A percentile compares a stretch with the other conserved stretches of the same genome.
Conservation (phyloP, 371 early-diverging fungal species). For the Zopfochytrium polystomum region DNA sequence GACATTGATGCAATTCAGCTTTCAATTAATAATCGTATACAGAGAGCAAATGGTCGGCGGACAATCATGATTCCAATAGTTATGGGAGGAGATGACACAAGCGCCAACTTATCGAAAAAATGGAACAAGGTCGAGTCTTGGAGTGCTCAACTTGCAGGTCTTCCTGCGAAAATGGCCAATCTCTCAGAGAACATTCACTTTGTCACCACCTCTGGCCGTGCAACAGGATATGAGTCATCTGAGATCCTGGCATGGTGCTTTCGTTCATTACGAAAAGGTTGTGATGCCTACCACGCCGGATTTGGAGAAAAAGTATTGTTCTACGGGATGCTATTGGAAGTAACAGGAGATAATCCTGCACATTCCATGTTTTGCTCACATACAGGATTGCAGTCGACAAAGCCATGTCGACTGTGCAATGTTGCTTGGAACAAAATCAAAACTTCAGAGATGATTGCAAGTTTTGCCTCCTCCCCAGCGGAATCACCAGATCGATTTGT, state of each 20-base stretch:
- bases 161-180: conserved; percentile 2
- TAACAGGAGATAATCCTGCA: neutral
- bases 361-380: neutral
- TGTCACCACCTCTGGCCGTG: conserved; percentile 3
- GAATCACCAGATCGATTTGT: neutral
- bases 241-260: neutral
- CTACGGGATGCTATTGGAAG: neutral
- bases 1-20: too few species aligned
- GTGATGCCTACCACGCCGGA: neutral
- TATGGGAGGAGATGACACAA: conserved; percentile 5
- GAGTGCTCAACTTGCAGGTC: neutral
- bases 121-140: conserved; percentile 13
- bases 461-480: neutral
- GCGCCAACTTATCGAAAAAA: conserved; percentile 14
- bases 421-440: too few species aligned
- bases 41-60: neutral
- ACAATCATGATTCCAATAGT: neutral
- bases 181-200: conserved; percentile 1
- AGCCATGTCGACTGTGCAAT: conserved; percentile 3
- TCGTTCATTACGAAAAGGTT: conserved; percentile 5
- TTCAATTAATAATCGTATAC: too few species aligned
- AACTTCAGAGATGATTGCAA: neutral
- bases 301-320: neutral
- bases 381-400: neutral
- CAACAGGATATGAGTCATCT: neutral